phyloP scores from a whole-genome alignment of 1,139 yeast genomes.

The Zygosaccharomyces pseudobailii region DNA sequence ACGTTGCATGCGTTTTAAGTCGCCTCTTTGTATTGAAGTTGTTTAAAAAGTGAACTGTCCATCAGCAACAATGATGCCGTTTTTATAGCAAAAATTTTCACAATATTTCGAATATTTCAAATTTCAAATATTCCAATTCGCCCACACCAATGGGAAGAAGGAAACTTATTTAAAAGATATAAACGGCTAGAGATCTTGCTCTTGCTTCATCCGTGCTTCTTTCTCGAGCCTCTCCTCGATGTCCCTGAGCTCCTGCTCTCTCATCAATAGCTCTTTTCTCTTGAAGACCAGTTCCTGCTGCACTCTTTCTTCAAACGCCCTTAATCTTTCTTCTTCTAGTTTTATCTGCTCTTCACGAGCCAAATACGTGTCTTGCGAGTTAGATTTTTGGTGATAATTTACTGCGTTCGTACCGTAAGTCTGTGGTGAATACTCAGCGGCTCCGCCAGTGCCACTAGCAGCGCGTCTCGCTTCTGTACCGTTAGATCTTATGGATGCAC shows the following conservation, averaged over 20 bases:
- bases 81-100: neutral
- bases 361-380: constrained; percentile 43
- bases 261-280: constrained; percentile 75
- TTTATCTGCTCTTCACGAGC: constrained; percentile 78
- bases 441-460: neutral
- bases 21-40: neutral
- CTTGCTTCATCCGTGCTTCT: constrained; percentile 36
- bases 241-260: constrained; percentile 83
- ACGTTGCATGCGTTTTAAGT: neutral
- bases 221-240: constrained; percentile 70
- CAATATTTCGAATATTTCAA: neutral
- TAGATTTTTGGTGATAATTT: constrained; percentile 6
- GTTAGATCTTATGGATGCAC: constrained; percentile 5
- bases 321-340: constrained; percentile 72
- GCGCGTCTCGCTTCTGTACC: constrained; percentile 15
- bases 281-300: constrained; percentile 83
- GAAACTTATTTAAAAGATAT: neutral
- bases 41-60: neutral
- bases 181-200: constrained; percentile 7
- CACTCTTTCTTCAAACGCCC: constrained; percentile 78
- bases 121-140: neutral
- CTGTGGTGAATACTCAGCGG: neutral
- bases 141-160: neutral
- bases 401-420: constrained; percentile 1
- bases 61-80: neutral